Evolutionary conservation across 345 rosid genomes (phyloP).

Genomic region (Durio zibethinus): DNA sequence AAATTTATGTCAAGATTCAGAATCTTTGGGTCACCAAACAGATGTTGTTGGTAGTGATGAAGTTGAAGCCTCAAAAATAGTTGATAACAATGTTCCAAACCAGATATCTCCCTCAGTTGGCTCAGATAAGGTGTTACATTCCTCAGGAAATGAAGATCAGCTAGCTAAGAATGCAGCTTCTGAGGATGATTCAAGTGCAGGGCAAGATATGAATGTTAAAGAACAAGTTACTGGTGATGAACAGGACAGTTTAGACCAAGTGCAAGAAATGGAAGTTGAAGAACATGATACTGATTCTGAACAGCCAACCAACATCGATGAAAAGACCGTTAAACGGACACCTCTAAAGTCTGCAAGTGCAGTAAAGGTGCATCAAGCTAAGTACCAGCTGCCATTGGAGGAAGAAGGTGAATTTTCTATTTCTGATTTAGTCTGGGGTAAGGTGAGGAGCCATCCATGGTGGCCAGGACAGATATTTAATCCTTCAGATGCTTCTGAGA

Average conservation of each 20-base stretch:
- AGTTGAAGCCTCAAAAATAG: conserved; percentile 11
- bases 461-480: conserved; percentile 85
- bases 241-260: conserved; percentile 25
- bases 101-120: not conserved
- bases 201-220: conserved; percentile 22
- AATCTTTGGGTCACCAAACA: conserved; percentile 2
- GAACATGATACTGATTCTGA: conserved; percentile 32
- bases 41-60: conserved; percentile 7
- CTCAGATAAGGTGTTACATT: conserved; percentile 7
- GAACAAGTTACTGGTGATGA: conserved; percentile 31
- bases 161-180: not conserved
- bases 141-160: conserved; percentile 11
- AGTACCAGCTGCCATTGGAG: conserved; percentile 39
- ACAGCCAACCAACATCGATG: conserved; percentile 20
- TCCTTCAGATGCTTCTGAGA: conserved; percentile 64
- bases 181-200: conserved; percentile 3
- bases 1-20: conserved; percentile 5
- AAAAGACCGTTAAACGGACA: conserved; percentile 21
- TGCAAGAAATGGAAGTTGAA: conserved; percentile 40
- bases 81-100: not conserved
- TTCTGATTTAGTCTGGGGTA: conserved; percentile 74
- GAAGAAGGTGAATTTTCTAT: conserved; percentile 46
- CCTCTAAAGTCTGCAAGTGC: conserved; percentile 21
- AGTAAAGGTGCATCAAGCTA: conserved; percentile 31
- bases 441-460: conserved; percentile 80